Evolutionary conservation across 2,329 filamentous ascomycete species (phyloP).

Genomic region (Blastomyces gilchristii): DNA sequence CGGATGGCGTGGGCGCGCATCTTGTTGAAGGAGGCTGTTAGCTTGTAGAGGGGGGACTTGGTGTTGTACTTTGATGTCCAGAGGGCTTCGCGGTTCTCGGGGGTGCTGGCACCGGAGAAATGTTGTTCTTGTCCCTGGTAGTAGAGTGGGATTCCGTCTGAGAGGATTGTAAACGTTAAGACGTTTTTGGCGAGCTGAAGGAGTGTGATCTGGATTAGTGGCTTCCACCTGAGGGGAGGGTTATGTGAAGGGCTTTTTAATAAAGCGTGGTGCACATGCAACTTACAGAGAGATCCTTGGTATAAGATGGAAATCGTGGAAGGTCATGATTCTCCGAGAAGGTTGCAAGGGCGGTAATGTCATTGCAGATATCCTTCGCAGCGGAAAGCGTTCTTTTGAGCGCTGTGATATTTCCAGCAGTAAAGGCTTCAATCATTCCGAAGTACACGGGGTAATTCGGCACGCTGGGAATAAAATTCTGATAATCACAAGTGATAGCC

Average conservation of each 20-base stretch:
- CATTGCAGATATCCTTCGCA: conserved; percentile 28
- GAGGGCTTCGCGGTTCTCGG: conserved; percentile 47
- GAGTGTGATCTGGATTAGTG: neutral
- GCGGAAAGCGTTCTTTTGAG: conserved; percentile 9
- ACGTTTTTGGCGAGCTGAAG: conserved; percentile 47
- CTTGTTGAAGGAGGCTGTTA: conserved; percentile 41
- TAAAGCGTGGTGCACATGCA: neutral
- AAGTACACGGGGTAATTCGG: conserved; percentile 37
- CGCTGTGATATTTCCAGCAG: neutral
- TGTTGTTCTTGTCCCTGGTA: conserved; percentile 59
- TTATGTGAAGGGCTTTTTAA: neutral
- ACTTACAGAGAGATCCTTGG: conserved; percentile 38
- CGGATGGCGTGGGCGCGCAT: conserved; percentile 39
- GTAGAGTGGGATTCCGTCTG: conserved; percentile 52
- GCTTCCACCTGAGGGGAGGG: neutral
- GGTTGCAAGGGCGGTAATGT: conserved; percentile 39
- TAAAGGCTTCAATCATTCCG: conserved; percentile 2
- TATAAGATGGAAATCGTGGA: conserved; percentile 44
- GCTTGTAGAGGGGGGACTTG: conserved; percentile 40
- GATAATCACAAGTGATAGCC: conserved; percentile 33
- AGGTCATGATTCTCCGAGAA: conserved; percentile 54
- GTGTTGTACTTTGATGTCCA: conserved; percentile 47
- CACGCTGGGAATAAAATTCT: conserved; percentile 36
- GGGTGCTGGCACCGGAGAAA: conserved; percentile 41
- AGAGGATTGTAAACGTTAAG: conserved; percentile 51